phyloP scores from a whole-genome alignment of 2,329 filamentous ascomycete genomes.

The Chrysoporthe austroafricana region DNA sequence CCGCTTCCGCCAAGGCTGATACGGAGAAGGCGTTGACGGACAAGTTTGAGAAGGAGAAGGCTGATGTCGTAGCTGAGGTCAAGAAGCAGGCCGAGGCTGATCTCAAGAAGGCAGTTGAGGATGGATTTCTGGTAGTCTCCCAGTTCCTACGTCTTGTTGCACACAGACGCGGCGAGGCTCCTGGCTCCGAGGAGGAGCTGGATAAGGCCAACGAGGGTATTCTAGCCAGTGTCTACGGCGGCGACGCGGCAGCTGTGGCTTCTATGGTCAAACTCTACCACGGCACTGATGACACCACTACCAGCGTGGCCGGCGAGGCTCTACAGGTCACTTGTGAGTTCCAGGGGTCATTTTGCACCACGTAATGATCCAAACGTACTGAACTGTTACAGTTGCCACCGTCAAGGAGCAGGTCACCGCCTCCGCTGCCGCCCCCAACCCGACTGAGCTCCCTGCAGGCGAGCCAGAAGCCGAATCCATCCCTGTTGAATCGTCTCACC shows the following conservation, averaged over 20 bases:
- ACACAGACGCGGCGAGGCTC: conserved; percentile 72
- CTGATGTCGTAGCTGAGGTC: conserved; percentile 55
- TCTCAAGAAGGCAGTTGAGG: conserved; percentile 59
- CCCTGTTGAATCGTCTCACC: conserved; percentile 33
- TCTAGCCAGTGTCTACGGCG: conserved; percentile 76
- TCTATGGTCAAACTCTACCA: conserved; percentile 79
- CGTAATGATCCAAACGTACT: conserved; percentile 23
- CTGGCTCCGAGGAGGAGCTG: conserved; percentile 67
- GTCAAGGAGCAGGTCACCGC: conserved; percentile 60
- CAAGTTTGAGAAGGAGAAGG: conserved; percentile 57
- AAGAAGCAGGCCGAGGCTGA: conserved; percentile 60
- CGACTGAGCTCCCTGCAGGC: conserved; percentile 31
- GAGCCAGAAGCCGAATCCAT: conserved; percentile 40
- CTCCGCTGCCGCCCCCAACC: conserved; percentile 51
- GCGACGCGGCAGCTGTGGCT: conserved; percentile 73
- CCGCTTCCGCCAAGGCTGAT: conserved; percentile 61
- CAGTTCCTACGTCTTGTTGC: conserved; percentile 82
- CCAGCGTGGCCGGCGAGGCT: conserved; percentile 65
- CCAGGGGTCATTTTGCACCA: conserved; percentile 2
- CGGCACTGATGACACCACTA: conserved; percentile 68
- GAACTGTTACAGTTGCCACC: conserved; percentile 52
- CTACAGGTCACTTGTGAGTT: conserved; percentile 74
- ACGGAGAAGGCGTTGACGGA: conserved; percentile 60
- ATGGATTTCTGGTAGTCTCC: conserved; percentile 71
- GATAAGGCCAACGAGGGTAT: conserved; percentile 82